Evolutionary conservation across 2,329 filamentous ascomycete genomes (phyloP), one percentile per base, ranked within the genome.

Genomic region (Delphinella strobiligena): DNA sequence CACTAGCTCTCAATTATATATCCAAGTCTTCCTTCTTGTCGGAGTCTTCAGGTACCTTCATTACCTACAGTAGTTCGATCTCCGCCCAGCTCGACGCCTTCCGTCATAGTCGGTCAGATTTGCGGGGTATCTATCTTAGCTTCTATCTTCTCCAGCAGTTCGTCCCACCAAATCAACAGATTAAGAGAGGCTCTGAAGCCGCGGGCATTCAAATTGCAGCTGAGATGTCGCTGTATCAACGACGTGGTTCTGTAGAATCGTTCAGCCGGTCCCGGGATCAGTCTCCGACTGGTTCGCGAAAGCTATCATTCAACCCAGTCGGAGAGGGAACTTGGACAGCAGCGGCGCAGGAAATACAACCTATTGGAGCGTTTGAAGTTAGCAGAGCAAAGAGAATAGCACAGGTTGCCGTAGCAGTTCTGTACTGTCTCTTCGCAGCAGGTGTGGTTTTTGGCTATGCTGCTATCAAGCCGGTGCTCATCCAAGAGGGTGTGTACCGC

Each of bases 361-460:
- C 63, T 7, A 54, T 65, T 12, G 61, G 58, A 37, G 71, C 71
- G 1, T 74, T 71, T 48, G 71, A 78, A 53, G 68, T 76, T 19
- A 63, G 65, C 44, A 67, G 63, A 42, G 58, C 61, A 43, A 74
- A 67, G 52, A 60, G 73, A 46, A 64, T 75, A 44, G 79, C 72
- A 12, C 83, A 89, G 61, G 74, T 88, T n/a, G 61, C 62, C 31
- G 64, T 74, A 34, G 80, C 78, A 4, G 75, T 84, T 1, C 50
- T 83, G 9, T 83, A 82, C 55, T 89, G 82, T 58, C 71, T 88
- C 27, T 69, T 93, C 44, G 77, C 82, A 5, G 80, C 86, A 4
- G 88, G 85, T 1, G 67, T 87, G 31, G 76, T 91, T 14, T 91
- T 91, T 60, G 85, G 85, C 24, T 93, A 85, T 59, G 85, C 85